These are phyloP conservation scores for Fusarium aywerte DNA, from an alignment of 2,329 filamentous ascomycete species.

Conservation along the genomic window DNA sequence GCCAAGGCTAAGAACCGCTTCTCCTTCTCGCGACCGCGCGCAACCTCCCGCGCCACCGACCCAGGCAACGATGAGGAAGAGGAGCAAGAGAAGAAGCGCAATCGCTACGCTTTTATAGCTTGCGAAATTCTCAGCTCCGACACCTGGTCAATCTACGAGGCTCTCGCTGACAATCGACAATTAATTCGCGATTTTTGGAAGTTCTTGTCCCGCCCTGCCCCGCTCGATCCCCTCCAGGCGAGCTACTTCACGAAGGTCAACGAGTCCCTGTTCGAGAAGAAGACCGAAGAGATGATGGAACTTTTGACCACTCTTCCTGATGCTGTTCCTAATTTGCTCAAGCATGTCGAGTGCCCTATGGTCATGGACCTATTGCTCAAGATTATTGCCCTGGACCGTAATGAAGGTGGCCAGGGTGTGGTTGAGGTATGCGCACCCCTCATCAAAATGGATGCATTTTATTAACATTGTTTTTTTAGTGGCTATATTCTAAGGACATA, in stretches of 20 bases:
- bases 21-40: slow-evolving; percentile 63
- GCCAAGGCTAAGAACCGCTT: slow-evolving; percentile 59
- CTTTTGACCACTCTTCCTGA: slow-evolving; percentile 86
- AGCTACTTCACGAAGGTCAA: slow-evolving; percentile 99
- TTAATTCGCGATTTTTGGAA: slow-evolving; percentile 88
- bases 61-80: slow-evolving; percentile 67
- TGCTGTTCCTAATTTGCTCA: slow-evolving; percentile 85
- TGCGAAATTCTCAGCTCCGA: slow-evolving; percentile 95
- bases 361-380: slow-evolving; percentile 97
- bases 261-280: slow-evolving; percentile 96
- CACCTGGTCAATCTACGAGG: slow-evolving; percentile 96
- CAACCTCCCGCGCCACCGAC: slow-evolving; percentile 63
- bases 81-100: slow-evolving; percentile 87
- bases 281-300: slow-evolving; percentile 95
- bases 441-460: slow-evolving; percentile 4
- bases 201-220: slow-evolving; percentile 84
- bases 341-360: slow-evolving; percentile 96
- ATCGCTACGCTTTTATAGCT: slow-evolving; percentile 92
- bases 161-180: slow-evolving; percentile 84
- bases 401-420: slow-evolving; percentile 88
- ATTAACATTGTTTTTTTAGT: slow-evolving; percentile 62
- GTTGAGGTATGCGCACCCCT: slow-evolving; percentile 75
- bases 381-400: slow-evolving; percentile 95
- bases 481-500: slow-evolving; percentile 89
- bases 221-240: slow-evolving; percentile 91